Evolutionary conservation across 177 flowering plant species (phyloP).

Genomic region (Vitis hybrid): DNA sequence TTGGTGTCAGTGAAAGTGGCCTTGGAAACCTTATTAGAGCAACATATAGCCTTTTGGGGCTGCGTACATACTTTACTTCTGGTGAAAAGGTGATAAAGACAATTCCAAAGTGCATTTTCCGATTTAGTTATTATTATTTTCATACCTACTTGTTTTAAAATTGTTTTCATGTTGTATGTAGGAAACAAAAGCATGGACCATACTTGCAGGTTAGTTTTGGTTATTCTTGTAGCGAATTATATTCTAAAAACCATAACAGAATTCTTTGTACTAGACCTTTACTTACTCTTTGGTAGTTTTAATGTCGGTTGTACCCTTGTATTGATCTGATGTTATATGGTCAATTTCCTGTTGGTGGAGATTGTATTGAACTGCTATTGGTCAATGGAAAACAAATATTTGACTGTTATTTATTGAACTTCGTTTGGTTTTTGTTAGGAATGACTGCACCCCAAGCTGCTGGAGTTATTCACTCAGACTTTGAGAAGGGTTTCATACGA

Average conservation of each 20-base stretch:
- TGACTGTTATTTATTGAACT: background rate
- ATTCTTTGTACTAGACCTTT: background rate
- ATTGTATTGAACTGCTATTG: too few relatives aligned
- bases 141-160: background rate
- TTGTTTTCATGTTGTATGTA: constrained; percentile 24
- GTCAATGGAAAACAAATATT: too few relatives aligned
- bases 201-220: constrained; percentile 70
- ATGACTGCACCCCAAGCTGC: constrained; percentile 99
- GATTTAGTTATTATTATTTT: background rate
- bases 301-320: background rate
- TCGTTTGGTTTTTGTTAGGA: constrained; percentile 39
- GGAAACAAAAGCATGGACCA: constrained; percentile 99
- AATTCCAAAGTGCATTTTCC: background rate
- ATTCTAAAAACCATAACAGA: background rate
- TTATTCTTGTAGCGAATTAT: background rate
- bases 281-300: background rate
- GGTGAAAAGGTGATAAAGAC: constrained; percentile 78
- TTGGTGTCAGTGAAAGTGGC: constrained; percentile 90
- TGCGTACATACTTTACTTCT: constrained; percentile 92
- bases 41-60: constrained; percentile 78
- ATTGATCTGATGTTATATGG: background rate
- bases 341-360: too few relatives aligned
- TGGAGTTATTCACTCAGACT: constrained; percentile 97
- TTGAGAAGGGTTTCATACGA: constrained; percentile 96
- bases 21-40: constrained; percentile 92